These are phyloP conservation scores for Trichophyton verrucosum DNA, from an alignment of 2,329 filamentous ascomycete genomes.

Conservation along the genomic window DNA sequence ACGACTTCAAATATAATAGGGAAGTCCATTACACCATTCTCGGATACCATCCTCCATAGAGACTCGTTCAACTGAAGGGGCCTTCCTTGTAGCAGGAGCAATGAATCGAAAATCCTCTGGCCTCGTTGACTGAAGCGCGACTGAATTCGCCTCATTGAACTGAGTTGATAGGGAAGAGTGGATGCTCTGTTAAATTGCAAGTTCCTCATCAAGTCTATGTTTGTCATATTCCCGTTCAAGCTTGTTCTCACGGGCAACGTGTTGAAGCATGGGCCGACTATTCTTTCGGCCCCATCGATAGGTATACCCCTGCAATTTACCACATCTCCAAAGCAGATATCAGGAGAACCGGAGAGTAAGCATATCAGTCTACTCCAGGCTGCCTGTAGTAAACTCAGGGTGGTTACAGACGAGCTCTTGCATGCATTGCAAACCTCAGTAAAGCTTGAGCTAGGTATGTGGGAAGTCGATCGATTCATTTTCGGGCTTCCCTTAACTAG, in stretches of 20 bases:
- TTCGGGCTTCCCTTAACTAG: not conserved
- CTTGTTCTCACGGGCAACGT: constrained; percentile 61
- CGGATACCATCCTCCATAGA: constrained; percentile 41
- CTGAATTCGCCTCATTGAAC: constrained; percentile 61
- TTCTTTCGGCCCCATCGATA: constrained; percentile 52
- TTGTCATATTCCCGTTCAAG: constrained; percentile 37
- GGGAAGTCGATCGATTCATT: constrained; percentile 16
- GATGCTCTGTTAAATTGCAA: constrained; percentile 52
- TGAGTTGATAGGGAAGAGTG: constrained; percentile 58
- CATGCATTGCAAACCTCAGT: constrained; percentile 36
- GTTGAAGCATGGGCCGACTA: constrained; percentile 89
- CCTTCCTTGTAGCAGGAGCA: constrained; percentile 65
- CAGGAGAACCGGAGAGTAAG: constrained; percentile 42
- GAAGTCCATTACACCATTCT: constrained; percentile 48
- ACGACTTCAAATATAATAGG: constrained; percentile 66
- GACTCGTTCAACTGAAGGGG: constrained; percentile 31
- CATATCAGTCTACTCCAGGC: constrained; percentile 58
- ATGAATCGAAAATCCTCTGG: constrained; percentile 59
- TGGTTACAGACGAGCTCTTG: constrained; percentile 45
- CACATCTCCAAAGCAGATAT: constrained; percentile 80
- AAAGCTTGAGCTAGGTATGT: constrained; percentile 17
- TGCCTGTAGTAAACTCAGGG: constrained; percentile 58
- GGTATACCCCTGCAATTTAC: constrained; percentile 61
- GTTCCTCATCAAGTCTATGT: constrained; percentile 45
- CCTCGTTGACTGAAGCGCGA: constrained; percentile 35